phyloP scores from a whole-genome alignment of 805 yeast species.

The Metschnikowia lunata region DNA sequence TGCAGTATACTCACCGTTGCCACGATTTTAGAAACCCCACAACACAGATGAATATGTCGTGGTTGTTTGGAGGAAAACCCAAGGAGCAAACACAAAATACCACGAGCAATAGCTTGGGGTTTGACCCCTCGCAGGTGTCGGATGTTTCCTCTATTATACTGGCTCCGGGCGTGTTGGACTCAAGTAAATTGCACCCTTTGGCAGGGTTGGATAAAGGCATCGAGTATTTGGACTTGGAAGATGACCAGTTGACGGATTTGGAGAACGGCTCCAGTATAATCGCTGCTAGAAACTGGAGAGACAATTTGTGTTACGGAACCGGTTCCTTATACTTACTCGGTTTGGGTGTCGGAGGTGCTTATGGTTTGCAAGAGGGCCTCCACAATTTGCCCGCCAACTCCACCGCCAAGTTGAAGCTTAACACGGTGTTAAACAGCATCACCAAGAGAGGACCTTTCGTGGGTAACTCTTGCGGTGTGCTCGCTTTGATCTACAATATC shows the following conservation, averaged over 20 bases:
- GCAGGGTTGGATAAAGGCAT: conserved; percentile 89
- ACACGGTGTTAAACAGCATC: conserved; percentile 85
- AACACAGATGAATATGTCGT: conserved; percentile 34
- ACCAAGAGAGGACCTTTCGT: conserved; percentile 94
- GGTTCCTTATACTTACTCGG: conserved; percentile 90
- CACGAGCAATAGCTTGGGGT: conserved; percentile 43
- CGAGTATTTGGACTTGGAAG: conserved; percentile 88
- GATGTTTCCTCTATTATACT: conserved; percentile 62
- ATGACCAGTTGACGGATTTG: conserved; percentile 60
- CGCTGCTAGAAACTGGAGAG: conserved; percentile 97
- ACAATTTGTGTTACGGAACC: conserved; percentile 95
- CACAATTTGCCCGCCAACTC: conserved; percentile 69
- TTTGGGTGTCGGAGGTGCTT: conserved; percentile 83
- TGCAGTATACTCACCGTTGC: background rate
- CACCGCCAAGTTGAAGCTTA: conserved; percentile 76
- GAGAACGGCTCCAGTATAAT: conserved; percentile 88
- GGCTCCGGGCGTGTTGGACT: conserved; percentile 60
- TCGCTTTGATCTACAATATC: conserved; percentile 84
- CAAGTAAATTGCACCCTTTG: conserved; percentile 78
- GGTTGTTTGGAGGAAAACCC: conserved; percentile 45
- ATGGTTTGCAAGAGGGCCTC: conserved; percentile 85
- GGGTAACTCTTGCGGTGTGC: conserved; percentile 93
- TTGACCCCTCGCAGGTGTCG: conserved; percentile 60
- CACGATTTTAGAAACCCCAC: background rate
- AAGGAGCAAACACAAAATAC: conserved; percentile 18